A percentile compares a stretch with the other conserved stretches of the same genome.
These are phyloP conservation scores for Candida silvicultrix DNA, from an alignment of 805 yeast species.

Conservation along the genomic window DNA sequence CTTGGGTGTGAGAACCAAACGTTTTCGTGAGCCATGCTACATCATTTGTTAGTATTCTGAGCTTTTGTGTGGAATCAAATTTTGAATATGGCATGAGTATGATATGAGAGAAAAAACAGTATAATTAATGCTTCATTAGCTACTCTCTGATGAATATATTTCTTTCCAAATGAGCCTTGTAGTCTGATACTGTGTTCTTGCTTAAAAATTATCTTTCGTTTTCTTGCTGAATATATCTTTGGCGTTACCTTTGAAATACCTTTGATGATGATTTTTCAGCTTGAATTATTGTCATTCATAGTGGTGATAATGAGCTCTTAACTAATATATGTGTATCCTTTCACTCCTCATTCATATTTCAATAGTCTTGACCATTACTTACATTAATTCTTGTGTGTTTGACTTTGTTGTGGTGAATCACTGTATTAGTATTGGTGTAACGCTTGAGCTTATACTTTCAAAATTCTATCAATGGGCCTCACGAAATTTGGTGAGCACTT, in stretches of 20 bases:
- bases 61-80: neutral
- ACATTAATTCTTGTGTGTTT: constrained; percentile 1
- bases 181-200: too few relatives aligned
- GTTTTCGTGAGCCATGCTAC: constrained; percentile 98
- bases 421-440: neutral
- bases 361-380: neutral
- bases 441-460: neutral
- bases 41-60: constrained; percentile 15
- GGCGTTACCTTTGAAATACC: too few relatives aligned
- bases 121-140: too few relatives aligned
- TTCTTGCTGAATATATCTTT: too few relatives aligned
- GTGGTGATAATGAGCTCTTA: too few relatives aligned
- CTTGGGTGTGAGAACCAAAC: constrained; percentile 99
- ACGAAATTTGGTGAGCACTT: neutral
- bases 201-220: too few relatives aligned
- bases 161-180: neutral
- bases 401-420: neutral
- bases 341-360: neutral
- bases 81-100: neutral
- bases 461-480: neutral
- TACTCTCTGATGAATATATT: too few relatives aligned
- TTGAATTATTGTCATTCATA: too few relatives aligned
- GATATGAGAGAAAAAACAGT: neutral
- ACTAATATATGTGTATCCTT: neutral
- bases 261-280: neutral